Evolutionary conservation across 768 basidiomycete species (phyloP).

Genomic region (Lactifluus volemus): DNA sequence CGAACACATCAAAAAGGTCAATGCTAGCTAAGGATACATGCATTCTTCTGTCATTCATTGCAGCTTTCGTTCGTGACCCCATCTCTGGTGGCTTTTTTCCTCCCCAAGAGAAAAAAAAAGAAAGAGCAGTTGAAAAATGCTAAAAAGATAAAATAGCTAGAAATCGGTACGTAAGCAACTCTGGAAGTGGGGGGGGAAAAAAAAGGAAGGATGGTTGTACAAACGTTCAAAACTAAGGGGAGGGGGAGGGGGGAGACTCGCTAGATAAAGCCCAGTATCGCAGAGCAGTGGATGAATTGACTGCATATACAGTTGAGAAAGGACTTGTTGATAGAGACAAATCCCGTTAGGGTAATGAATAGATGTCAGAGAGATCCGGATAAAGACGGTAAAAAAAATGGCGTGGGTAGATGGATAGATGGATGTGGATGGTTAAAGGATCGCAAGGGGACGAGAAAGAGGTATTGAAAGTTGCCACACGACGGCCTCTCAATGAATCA

Average conservation of each 20-base stretch:
- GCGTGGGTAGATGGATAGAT: background rate
- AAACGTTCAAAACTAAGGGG: background rate
- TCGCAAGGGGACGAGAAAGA: background rate
- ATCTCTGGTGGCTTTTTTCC: background rate
- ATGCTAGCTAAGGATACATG: constrained; percentile 1
- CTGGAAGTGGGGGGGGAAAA: background rate
- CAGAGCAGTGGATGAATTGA: constrained; percentile 2
- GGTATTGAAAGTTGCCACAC: background rate
- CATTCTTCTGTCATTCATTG: background rate
- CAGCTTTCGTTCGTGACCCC: background rate
- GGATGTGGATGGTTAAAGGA: background rate
- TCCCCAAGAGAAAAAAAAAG: background rate
- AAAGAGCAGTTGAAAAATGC: background rate
- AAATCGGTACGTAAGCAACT: background rate
- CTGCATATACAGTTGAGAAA: constrained; percentile 5
- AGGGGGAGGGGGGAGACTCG: background rate
- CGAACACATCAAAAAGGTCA: background rate
- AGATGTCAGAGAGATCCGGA: constrained; percentile 9
- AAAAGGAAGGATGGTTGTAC: background rate
- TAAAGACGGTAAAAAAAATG: background rate
- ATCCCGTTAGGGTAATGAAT: background rate
- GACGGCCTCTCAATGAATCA: background rate
- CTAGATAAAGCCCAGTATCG: constrained; percentile 7
- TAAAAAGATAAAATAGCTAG: constrained; percentile 11
- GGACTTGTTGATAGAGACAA: background rate